Evolutionary conservation across 2,329 filamentous ascomycete species (phyloP), one percentile per base, ranked within the genome.

Genomic region (Polytolypa hystricis): DNA sequence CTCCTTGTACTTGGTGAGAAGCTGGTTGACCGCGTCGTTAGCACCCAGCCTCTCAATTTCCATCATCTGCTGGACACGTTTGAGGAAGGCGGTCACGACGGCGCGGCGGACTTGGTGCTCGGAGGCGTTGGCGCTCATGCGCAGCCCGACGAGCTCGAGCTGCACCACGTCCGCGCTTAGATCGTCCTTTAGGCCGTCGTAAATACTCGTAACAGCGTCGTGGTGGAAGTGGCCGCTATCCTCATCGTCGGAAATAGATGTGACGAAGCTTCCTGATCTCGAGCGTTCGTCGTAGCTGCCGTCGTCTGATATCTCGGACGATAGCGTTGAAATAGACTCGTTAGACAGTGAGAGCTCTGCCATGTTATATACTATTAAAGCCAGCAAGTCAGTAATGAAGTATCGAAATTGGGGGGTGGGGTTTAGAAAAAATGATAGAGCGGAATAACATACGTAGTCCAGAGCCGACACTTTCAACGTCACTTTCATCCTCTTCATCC

Each of bases 71-170:
- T 77, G 72, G 30, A 87, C 81, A 39, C 82, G 80, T 51, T 83
- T 84, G 50, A 84, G 81, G 55, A 96, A 89, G 1, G 87, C 83
- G 2, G 80, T 76, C 2, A 84, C 84, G 16, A 96, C 79, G 11
- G 91, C 86, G 21, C 81, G 79, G 30, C 89, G 83, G 52, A 96
- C 84, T 58, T 91, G 82, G 46, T 80, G 73, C 52, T 94, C 89
- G 1, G 85, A 87, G 2, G 91, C 91, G 52, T 96, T 85, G 51
- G 83, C 84, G 37, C 80, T 81, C 58, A 98, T 84, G 8, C 89
- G 81, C n/a, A 96, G 70, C 31, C 85, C 84, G 67, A 87, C 93
- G 44, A 98, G 82, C 57, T 98, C 91, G 21, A 96, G 74, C 56
- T 89, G 85, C 51, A 94, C 87, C 45, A 93, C 91, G 54, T 93